phyloP scores from a whole-genome alignment of 1,139 yeast species.

The Lodderomyces jiufengensis region DNA sequence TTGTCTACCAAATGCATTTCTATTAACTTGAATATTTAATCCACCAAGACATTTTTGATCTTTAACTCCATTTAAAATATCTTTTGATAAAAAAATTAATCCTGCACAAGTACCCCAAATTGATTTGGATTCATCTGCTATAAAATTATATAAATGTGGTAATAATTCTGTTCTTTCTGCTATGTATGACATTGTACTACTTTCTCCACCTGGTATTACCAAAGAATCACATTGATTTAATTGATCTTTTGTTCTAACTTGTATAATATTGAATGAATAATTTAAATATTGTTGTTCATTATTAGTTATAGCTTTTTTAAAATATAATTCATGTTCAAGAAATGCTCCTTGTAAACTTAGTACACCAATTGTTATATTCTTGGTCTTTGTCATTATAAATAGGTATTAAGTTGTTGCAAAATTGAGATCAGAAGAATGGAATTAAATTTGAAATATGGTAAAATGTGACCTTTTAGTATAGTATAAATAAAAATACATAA shows the following conservation, averaged over 20 bases:
- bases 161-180: constrained; percentile 64
- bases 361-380: constrained; percentile 51
- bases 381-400: constrained; percentile 16
- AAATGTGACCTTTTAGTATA: too few species aligned
- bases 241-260: constrained; percentile 53
- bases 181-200: constrained; percentile 70
- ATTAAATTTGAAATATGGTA: too few species aligned
- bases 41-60: constrained; percentile 67
- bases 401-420: too few species aligned
- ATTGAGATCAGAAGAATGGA: too few species aligned
- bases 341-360: constrained; percentile 83
- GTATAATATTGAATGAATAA: constrained; percentile 30
- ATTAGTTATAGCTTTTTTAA: constrained; percentile 34
- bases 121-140: constrained; percentile 46
- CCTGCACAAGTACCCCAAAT: constrained; percentile 93
- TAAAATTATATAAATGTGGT: constrained; percentile 51
- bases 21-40: constrained; percentile 56
- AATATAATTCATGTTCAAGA: constrained; percentile 60
- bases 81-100: constrained; percentile 60
- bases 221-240: constrained; percentile 54
- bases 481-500: too few species aligned
- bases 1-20: constrained; percentile 83
- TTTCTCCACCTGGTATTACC: constrained; percentile 80
- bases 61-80: constrained; percentile 51
- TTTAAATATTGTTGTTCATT: constrained; percentile 16